Evolutionary conservation across 805 yeast species (phyloP).

Genomic region (Yarrowia yakushimensis): DNA sequence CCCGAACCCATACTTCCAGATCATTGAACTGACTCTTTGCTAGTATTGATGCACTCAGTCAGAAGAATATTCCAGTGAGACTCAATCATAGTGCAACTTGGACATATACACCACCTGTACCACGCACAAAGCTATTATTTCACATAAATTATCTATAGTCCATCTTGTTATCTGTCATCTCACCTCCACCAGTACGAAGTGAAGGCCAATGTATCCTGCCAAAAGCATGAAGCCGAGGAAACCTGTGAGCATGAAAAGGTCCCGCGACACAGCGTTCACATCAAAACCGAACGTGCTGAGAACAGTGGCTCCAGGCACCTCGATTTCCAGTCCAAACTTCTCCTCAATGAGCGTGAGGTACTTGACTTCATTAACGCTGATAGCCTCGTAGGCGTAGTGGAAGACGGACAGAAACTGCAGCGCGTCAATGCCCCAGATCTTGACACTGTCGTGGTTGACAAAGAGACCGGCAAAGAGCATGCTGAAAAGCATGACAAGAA

Average conservation of each 20-base stretch:
- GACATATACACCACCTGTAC: too few species aligned
- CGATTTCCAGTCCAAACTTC: constrained; percentile 89
- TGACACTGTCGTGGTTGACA: constrained; percentile 72
- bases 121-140: background rate
- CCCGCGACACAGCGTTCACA: constrained; percentile 69
- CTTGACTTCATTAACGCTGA: constrained; percentile 88
- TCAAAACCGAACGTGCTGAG: constrained; percentile 92
- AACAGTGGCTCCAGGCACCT: constrained; percentile 97
- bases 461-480: constrained; percentile 90
- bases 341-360: constrained; percentile 78
- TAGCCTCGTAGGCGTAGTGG: constrained; percentile 93
- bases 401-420: constrained; percentile 83
- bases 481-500: constrained; percentile 76
- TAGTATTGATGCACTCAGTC: too few species aligned
- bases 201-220: constrained; percentile 72
- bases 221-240: constrained; percentile 58
- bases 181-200: constrained; percentile 69
- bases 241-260: constrained; percentile 55
- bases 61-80: too few species aligned
- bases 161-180: constrained; percentile 42
- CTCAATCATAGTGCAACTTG: too few species aligned
- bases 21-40: too few species aligned
- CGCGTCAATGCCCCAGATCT: constrained; percentile 48
- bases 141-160: constrained; percentile 4
- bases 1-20: too few species aligned